Conservation (phyloP, 495 filamentous ascomycete species). For the Neurospora tetrasperma region DNA sequence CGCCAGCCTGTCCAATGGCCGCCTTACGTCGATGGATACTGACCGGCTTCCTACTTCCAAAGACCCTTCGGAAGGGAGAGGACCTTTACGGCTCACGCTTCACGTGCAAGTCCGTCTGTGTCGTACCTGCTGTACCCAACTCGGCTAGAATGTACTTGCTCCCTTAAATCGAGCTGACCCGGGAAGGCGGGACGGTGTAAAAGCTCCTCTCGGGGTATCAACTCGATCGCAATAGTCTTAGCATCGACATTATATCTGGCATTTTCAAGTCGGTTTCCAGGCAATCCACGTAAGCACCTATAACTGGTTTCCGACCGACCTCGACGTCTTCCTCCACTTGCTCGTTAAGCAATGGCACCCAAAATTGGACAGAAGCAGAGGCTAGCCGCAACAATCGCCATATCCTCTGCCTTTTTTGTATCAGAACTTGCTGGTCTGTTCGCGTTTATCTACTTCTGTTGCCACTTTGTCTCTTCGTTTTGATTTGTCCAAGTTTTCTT, state of each 20-base stretch:
- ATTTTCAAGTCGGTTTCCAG: neutral
- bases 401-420: slow-evolving; percentile 75
- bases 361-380: slow-evolving; percentile 37
- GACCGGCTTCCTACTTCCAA: neutral
- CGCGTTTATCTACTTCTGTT: neutral
- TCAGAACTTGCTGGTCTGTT: slow-evolving; percentile 59
- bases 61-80: neutral
- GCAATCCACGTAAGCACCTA: neutral
- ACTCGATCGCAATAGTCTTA: neutral
- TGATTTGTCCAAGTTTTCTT: neutral
- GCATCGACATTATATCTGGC: neutral
- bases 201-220: neutral
- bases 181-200: neutral
- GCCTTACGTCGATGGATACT: neutral
- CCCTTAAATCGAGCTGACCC: neutral
- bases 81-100: neutral
- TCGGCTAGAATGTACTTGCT: neutral
- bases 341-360: slow-evolving; percentile 16
- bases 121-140: neutral
- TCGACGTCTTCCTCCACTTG: neutral
- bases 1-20: neutral
- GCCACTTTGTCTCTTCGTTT: neutral
- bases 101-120: neutral
- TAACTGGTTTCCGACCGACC: neutral
- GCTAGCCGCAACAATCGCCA: slow-evolving; percentile 68